Evolutionary conservation across 2,329 filamentous ascomycete genomes (phyloP).

Genomic region (Trichoderma semiorbis): DNA sequence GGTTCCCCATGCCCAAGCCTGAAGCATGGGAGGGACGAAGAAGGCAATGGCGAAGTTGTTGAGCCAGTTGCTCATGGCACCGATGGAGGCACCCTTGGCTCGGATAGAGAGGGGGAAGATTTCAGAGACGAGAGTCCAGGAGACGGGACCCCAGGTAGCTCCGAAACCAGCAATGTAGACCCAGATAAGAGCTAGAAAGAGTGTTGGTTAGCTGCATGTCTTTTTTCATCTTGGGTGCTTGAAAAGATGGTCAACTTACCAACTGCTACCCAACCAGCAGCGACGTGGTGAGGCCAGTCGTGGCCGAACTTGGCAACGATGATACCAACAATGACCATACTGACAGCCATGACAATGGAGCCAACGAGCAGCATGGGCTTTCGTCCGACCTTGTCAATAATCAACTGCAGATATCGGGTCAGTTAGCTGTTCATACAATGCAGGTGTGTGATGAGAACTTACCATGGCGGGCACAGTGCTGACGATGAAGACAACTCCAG

Average conservation of each 20-base stretch:
- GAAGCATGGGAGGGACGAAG: constrained; percentile 66
- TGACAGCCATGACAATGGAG: constrained; percentile 65
- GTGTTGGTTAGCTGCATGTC: not conserved
- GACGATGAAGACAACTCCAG: constrained; percentile 67
- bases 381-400: constrained; percentile 61
- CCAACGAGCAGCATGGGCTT: constrained; percentile 63
- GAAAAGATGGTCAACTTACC: constrained; percentile 17
- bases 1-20: constrained; percentile 63
- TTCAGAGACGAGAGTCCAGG: constrained; percentile 72
- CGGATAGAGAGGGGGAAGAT: constrained; percentile 70
- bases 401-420: constrained; percentile 37
- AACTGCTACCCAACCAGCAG: constrained; percentile 67
- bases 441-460: not conserved
- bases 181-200: constrained; percentile 59
- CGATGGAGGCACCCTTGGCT: constrained; percentile 67
- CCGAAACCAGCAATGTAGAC: constrained; percentile 72
- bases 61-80: constrained; percentile 64
- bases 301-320: constrained; percentile 62
- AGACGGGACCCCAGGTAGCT: constrained; percentile 70
- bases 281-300: constrained; percentile 53
- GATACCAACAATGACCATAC: constrained; percentile 68
- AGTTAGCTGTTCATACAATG: not conserved
- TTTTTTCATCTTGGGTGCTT: not conserved
- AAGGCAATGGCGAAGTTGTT: constrained; percentile 60
- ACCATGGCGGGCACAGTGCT: constrained; percentile 61